These are phyloP conservation scores for Limonium bicolor DNA, from an alignment of 148 eudicot genomes.

Conservation along the genomic window DNA sequence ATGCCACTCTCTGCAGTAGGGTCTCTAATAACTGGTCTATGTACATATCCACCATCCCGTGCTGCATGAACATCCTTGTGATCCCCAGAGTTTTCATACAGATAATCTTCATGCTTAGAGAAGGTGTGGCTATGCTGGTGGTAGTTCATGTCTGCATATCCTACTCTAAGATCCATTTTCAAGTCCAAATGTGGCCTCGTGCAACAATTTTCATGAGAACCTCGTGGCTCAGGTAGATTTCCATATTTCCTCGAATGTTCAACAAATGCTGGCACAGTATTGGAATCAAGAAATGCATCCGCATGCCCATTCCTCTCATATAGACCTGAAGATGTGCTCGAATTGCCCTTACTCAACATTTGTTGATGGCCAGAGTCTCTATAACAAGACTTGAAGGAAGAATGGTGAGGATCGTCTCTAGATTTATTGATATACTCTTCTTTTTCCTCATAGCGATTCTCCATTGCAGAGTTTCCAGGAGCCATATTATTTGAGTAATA, in stretches of 20 bases:
- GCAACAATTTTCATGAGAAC: conserved; percentile 10
- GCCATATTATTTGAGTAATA: conserved; percentile 7
- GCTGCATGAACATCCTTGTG: too few species aligned
- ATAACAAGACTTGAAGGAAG: conserved; percentile 8
- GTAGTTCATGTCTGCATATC: conserved; percentile 9
- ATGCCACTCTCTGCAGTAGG: too few species aligned
- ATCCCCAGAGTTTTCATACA: conserved; percentile 11
- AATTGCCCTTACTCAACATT: conserved; percentile 9
- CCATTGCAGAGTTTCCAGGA: conserved; percentile 10
- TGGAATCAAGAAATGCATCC: conserved; percentile 10
- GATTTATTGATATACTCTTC: conserved; percentile 11
- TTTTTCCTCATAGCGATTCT: conserved; percentile 11
- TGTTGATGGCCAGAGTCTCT: conserved; percentile 15
- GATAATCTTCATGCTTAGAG: conserved; percentile 14
- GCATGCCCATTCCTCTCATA: conserved; percentile 8
- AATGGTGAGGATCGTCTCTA: conserved; percentile 10
- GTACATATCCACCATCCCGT: too few species aligned
- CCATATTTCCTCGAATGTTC: conserved; percentile 10
- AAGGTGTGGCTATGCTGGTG: conserved; percentile 10
- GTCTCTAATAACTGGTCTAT: too few species aligned
- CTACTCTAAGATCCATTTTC: conserved; percentile 11
- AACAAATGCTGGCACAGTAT: conserved; percentile 7
- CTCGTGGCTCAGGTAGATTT: conserved; percentile 11
- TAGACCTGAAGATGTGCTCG: conserved; percentile 17
- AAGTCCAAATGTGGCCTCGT: conserved; percentile 14